These are phyloP conservation scores for Fusarium guadeloupense DNA, from an alignment of 2,329 filamentous ascomycete genomes.

Conservation along the genomic window DNA sequence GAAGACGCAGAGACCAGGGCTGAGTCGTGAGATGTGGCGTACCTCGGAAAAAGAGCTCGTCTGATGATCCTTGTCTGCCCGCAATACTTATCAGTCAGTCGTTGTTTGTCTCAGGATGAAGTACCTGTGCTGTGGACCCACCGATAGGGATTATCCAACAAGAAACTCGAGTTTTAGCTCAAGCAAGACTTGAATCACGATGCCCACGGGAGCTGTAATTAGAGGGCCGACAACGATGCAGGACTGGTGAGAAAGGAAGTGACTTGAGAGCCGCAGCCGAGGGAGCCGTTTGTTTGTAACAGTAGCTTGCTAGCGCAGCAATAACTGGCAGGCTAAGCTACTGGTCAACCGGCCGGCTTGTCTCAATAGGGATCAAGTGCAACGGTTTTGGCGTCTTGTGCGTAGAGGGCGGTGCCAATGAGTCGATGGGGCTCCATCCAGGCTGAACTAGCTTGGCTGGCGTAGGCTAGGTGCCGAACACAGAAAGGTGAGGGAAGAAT, in stretches of 20 bases:
- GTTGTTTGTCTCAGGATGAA: conserved; percentile 33
- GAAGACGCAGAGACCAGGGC: conserved; percentile 34
- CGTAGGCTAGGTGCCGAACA: background rate
- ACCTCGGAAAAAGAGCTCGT: conserved; percentile 40
- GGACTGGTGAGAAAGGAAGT: background rate
- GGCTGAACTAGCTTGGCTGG: conserved; percentile 6
- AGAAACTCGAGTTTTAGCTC: conserved; percentile 17
- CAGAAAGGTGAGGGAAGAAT: conserved; percentile 1
- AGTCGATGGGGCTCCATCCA: conserved; percentile 6
- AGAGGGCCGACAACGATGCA: background rate
- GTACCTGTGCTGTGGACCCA: conserved; percentile 18
- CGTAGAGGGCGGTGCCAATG: conserved; percentile 26
- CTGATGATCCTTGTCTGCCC: conserved; percentile 42
- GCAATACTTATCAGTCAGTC: conserved; percentile 39
- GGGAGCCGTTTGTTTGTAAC: conserved; percentile 29
- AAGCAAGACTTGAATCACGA: conserved; percentile 1
- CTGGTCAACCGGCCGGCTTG: conserved; percentile 33
- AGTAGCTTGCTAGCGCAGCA: too few species aligned
- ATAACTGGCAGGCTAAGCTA: background rate
- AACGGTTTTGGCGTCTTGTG: conserved; percentile 34
- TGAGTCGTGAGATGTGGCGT: conserved; percentile 43
- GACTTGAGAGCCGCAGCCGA: conserved; percentile 31
- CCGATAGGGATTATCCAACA: conserved; percentile 22
- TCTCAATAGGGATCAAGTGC: conserved; percentile 33
- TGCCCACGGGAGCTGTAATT: conserved; percentile 3